Evolutionary conservation across 73 alveolate species (phyloP).

Genomic region (Diophrys appendiculata): DNA sequence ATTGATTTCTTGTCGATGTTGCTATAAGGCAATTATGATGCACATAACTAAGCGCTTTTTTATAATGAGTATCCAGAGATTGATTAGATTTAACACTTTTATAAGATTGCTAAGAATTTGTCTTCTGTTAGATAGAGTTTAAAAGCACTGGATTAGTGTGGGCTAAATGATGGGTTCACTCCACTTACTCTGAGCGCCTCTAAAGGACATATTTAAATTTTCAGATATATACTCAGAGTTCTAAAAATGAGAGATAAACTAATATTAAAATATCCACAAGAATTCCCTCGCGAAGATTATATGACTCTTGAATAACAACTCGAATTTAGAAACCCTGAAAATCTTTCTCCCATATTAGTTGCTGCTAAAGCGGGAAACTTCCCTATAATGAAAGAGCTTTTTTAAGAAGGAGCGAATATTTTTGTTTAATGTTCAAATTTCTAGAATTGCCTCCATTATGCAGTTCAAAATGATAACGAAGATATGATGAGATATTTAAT

Average conservation of each 20-base stretch:
- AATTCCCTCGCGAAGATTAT: background rate
- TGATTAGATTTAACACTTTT: background rate
- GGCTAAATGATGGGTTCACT: background rate
- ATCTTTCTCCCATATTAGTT: background rate
- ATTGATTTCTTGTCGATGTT: background rate
- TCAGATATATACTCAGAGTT: background rate
- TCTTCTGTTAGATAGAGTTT: background rate
- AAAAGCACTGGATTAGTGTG: background rate
- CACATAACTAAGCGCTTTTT: background rate
- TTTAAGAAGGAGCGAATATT: conserved; percentile 7
- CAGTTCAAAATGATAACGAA: background rate
- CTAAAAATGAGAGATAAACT: background rate
- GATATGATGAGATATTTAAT: background rate
- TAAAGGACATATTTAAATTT: background rate
- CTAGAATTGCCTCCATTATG: conserved; percentile 12
- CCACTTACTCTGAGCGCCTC: background rate
- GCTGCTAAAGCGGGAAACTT: background rate
- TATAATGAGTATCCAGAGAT: background rate
- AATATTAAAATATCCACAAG: background rate
- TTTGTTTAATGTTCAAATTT: conserved; percentile 1
- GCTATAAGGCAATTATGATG: background rate
- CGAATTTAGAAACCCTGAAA: background rate
- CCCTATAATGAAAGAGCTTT: background rate
- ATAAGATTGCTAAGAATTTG: background rate
- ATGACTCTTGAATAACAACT: background rate